These are phyloP conservation scores for Sisymbrium altissimum DNA, from an alignment of 345 rosid species.

Conservation along the genomic window DNA sequence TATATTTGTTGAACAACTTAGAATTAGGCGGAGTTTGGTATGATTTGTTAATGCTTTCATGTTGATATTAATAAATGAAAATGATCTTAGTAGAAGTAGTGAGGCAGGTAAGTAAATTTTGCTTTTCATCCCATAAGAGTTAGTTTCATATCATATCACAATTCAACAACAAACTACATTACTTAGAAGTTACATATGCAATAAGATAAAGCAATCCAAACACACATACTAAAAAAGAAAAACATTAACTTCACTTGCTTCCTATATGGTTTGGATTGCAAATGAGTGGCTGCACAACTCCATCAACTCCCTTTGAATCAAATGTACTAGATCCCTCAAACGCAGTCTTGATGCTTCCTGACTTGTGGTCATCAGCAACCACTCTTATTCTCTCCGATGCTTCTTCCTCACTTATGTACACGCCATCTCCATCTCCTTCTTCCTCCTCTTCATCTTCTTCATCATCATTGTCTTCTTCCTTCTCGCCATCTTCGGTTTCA, in stretches of 20 bases:
- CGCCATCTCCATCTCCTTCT: slow-evolving; percentile 14
- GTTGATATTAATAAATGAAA: slow-evolving; percentile 2
- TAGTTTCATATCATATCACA: slow-evolving; percentile 11
- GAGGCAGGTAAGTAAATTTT: slow-evolving; percentile 1
- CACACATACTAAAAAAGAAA: slow-evolving; percentile 9
- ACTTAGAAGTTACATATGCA: slow-evolving; percentile 23
- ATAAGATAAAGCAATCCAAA: slow-evolving; percentile 9
- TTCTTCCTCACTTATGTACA: slow-evolving; percentile 23
- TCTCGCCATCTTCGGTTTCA: background rate
- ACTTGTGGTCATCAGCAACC: slow-evolving; percentile 15
- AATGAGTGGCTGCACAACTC: slow-evolving; percentile 3
- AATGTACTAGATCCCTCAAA: background rate
- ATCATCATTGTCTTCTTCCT: background rate
- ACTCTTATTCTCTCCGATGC: background rate
- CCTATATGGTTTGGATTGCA: slow-evolving; percentile 1
- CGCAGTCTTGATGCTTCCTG: slow-evolving; percentile 19
- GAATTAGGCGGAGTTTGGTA: background rate
- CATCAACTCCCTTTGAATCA: slow-evolving; percentile 8
- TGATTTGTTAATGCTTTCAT: background rate
- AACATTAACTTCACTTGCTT: slow-evolving; percentile 12
- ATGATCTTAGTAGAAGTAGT: background rate
- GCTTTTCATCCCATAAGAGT: slow-evolving; percentile 2
- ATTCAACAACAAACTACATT: slow-evolving; percentile 24
- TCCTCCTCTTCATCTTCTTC: background rate
- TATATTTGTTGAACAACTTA: background rate